Base-by-base conservation (phyloP, 2,329 filamentous ascomycete genomes). In the Tolypocladium ophioglossoides region DNA sequence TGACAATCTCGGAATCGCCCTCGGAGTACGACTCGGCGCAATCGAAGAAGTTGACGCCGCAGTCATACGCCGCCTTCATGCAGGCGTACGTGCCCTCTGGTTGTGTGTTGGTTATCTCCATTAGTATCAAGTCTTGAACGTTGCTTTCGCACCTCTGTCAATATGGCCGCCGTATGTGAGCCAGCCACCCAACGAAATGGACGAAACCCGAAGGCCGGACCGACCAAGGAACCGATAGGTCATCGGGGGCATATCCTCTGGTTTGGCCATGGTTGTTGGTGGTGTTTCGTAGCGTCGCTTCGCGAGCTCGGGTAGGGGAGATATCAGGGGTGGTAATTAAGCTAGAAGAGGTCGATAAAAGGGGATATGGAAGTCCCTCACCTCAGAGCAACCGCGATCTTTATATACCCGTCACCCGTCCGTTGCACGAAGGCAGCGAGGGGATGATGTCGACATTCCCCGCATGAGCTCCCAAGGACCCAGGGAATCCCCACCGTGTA, bases 121-220 rank as follows among this genome's bases (percentile, higher is more conserved):
- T 27, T 27, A 6, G 27, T 27, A 27, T 27, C 3, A 27, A 27
- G 27, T 27, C 27, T 27, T 27, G 27, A 27, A 27, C 27, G 27
- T 27, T 27, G 6, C 27, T 27, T n/a, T 30, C 72, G 59, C 72
- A 83, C 83, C 81, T 64, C 83, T 79, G 54, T 84, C 82, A 34
- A 89, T 83, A 61, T 88, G 84, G 20, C 85, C 86, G 53, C 87
- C 87, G 60, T 88, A 89, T 1, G 87, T 90, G 52, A 91, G 75
- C 84, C 84, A 85, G 60, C 83, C 81, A 55, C 83, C 87, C 3
- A 91, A 75, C 2, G 84, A 85, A 58, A 91, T 85, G 48, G 83
- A 78, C 32, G 86, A 90, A 37, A 91, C 85, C 67, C 89, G 83
- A 20, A 91, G 77, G 53, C 87, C 86, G 18, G 84, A 86, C 40